These are phyloP conservation scores for Coniophora puteana DNA, from an alignment of 1,284 basidiomycete genomes.

Conservation along the genomic window DNA sequence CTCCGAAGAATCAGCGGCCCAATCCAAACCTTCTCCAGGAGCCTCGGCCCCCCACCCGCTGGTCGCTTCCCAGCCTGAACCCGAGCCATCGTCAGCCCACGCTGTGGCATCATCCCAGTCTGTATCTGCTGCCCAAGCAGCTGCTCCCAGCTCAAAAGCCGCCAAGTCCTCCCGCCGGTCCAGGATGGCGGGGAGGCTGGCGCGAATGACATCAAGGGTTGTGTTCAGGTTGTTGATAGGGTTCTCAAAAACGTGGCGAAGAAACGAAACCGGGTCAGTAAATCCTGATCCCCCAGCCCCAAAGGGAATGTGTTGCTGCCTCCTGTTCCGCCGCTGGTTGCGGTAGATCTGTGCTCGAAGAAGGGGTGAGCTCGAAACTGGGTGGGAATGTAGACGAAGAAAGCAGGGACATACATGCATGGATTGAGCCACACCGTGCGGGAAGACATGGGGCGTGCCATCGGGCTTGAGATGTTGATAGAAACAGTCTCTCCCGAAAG, in stretches of 20 bases:
- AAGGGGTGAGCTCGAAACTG: too few relatives aligned
- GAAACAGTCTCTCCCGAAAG: conserved; percentile 74
- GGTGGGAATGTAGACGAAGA: not conserved
- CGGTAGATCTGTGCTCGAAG: conserved; percentile 20
- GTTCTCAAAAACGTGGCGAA: conserved; percentile 24
- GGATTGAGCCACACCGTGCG: conserved; percentile 47
- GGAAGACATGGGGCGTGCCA: conserved; percentile 55
- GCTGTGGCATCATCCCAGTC: too few relatives aligned
- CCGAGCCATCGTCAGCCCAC: too few relatives aligned
- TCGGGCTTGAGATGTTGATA: conserved; percentile 66
- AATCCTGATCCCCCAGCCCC: conserved; percentile 18
- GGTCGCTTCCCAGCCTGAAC: too few relatives aligned
- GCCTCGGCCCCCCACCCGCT: too few relatives aligned
- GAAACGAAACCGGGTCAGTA: conserved; percentile 24
- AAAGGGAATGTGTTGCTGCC: conserved; percentile 10
- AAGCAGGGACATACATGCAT: conserved; percentile 37
- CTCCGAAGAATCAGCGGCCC: too few relatives aligned
- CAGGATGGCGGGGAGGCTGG: conserved; percentile 26
- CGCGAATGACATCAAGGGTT: conserved; percentile 29
- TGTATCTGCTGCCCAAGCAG: too few relatives aligned
- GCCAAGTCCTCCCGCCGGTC: conserved; percentile 15
- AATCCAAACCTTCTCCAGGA: too few relatives aligned
- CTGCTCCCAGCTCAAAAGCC: too few relatives aligned
- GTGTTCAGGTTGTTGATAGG: conserved; percentile 25
- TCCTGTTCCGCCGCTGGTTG: conserved; percentile 19